Evolutionary conservation across 2,329 filamentous ascomycete genomes (phyloP).

Genomic region (Fusarium floridanum): DNA sequence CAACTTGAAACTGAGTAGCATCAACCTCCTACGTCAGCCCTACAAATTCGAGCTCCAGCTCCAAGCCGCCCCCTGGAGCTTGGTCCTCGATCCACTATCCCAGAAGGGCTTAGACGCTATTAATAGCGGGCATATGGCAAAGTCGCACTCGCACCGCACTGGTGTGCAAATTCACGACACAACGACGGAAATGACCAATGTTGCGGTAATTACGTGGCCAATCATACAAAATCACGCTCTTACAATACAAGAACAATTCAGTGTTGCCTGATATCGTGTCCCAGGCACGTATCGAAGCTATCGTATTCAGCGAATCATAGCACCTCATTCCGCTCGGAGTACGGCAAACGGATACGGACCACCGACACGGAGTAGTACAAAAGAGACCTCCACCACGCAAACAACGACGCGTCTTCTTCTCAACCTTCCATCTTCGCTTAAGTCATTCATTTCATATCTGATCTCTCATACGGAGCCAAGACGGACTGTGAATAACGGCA

Average conservation of each 20-base stretch:
- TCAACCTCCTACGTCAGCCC: conserved; percentile 10
- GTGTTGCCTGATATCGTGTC: neutral
- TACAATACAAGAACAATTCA: neutral
- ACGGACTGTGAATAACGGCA: neutral
- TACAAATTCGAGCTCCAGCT: conserved; percentile 3
- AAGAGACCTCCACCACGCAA: neutral
- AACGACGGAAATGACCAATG: neutral
- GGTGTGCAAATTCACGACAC: neutral
- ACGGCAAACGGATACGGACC: conserved; percentile 2
- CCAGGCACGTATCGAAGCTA: neutral
- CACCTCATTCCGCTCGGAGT: neutral
- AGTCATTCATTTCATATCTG: neutral
- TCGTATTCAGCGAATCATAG: neutral
- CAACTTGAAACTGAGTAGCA: neutral
- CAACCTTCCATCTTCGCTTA: neutral
- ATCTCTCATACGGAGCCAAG: neutral
- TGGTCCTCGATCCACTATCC: neutral
- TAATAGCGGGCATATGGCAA: neutral
- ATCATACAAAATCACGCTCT: neutral
- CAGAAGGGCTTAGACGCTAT: neutral
- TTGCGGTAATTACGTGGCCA: neutral
- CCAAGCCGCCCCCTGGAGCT: conserved; percentile 1
- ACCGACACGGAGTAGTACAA: conserved; percentile 1
- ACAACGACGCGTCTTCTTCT: conserved; percentile 1
- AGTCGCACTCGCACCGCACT: neutral